Evolutionary conservation across 2,329 filamentous ascomycete genomes (phyloP), one percentile per base, ranked within the genome.

Genomic region (Pestalotiopsis sp.): DNA sequence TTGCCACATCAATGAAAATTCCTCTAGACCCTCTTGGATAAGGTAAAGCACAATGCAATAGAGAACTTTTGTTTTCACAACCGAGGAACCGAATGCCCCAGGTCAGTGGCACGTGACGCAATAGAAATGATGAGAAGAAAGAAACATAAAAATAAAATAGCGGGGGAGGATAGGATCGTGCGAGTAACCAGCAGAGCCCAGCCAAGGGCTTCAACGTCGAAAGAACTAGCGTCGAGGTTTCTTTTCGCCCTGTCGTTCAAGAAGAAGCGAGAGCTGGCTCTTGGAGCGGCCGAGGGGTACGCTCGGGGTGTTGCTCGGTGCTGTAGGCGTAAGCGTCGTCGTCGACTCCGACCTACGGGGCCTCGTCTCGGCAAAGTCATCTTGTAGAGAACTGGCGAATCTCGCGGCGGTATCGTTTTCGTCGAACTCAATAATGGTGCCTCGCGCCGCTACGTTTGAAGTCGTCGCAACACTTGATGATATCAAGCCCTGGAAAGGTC

Each of bases 191-290:
- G 45, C 57, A 14, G 12, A 23, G 57, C 23, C 17, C 13, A 36
- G 12, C 57, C 23, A 14, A 23, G 57, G 20, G 57, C 14, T 36
- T 12, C 20, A 59, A 59, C 27, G 25, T 27, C 57, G 14, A 59
- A 13, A 59, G 57, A 36, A 25, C 73, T 67, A 77, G 65, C 74
- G 74, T 20, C 72, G 74, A 41, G 71, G 25, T 70, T 75, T 77
- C 65, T 76, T 77, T 36, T 78, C 76, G 39, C 70, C 65, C 49
- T 75, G 70, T 45, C 85, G 83, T 72, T 89, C 86, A 23, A 90
- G 79, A 1, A 91, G 79, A 3, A 90, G 78, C 11, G 85, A 86
- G 36, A 91, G 79, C 74, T 90, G 87, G 72, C 88, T 90, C 76
- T 85, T 88, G n/a, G 87, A 86, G 68, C 87, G 81, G n/a, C 82